Evolutionary conservation across 306 rosid species (phyloP).

Genomic region (Macrotyloma uniflorum): DNA sequence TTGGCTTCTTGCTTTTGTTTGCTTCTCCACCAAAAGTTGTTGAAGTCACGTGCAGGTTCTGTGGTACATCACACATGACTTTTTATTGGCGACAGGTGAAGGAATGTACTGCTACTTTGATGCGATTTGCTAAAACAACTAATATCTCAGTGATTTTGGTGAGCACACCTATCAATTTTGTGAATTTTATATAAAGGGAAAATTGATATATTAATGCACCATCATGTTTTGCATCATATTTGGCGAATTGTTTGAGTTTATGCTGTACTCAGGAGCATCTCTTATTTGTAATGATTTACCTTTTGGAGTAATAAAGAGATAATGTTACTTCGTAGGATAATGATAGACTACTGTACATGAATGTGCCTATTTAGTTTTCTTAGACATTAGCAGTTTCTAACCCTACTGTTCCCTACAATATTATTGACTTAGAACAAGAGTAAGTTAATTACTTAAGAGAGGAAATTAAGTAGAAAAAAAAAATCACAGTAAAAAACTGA

Average conservation of each 20-base stretch:
- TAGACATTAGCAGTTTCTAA: not conserved
- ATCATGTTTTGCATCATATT: slow-evolving; percentile 12
- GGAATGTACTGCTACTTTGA: slow-evolving; percentile 89
- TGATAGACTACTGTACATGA: not conserved
- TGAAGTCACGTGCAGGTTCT: slow-evolving; percentile 17
- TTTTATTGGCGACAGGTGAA: slow-evolving; percentile 64
- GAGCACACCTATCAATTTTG: slow-evolving; percentile 34
- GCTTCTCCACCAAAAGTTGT: slow-evolving; percentile 21
- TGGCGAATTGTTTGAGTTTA: not conserved
- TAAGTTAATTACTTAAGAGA: too few species aligned
- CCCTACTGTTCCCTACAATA: not conserved
- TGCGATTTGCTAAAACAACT: slow-evolving; percentile 83
- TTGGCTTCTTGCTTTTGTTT: slow-evolving; percentile 24
- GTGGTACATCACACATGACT: slow-evolving; percentile 37
- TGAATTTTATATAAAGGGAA: not conserved
- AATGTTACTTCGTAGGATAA: not conserved
- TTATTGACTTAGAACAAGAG: not conserved
- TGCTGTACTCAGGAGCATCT: not conserved
- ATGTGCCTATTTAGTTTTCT: not conserved
- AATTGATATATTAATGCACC: not conserved
- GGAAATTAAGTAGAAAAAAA: not conserved
- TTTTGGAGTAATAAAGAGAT: not conserved
- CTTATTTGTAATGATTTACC: not conserved
- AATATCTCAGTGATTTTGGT: slow-evolving; percentile 83
- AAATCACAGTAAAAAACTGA: too few species aligned